phyloP scores from a whole-genome alignment of 805 yeast species.

The Sugiyamaella qingdaonensis region DNA sequence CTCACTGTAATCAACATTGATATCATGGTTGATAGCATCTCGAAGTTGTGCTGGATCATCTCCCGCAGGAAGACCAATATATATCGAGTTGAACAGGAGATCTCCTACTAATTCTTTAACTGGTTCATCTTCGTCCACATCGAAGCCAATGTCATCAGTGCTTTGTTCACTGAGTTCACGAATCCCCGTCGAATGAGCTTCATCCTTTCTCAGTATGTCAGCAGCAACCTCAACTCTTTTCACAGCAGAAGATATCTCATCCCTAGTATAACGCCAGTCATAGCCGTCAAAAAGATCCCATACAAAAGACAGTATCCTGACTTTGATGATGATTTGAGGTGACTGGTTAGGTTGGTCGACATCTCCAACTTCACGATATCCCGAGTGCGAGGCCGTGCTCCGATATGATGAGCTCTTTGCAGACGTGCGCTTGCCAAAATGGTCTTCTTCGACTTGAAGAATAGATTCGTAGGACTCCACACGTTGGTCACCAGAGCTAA shows the following conservation, averaged over 20 bases:
- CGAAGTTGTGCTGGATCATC: constrained; percentile 44
- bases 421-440: constrained; percentile 22
- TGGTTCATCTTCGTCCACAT: constrained; percentile 17
- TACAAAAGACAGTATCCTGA: constrained; percentile 12
- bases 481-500: constrained; percentile 21
- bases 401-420: background rate
- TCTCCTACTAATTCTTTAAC: constrained; percentile 47
- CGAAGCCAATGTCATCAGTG: constrained; percentile 15
- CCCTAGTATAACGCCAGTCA: constrained; percentile 81
- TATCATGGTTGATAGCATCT: constrained; percentile 49
- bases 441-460: constrained; percentile 24
- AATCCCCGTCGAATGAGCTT: background rate
- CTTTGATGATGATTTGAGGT: background rate
- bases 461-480: constrained; percentile 16
- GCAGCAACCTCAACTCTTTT: constrained; percentile 54
- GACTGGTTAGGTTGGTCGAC: background rate
- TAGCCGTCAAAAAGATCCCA: constrained; percentile 76
- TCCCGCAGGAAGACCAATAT: constrained; percentile 54
- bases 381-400: background rate
- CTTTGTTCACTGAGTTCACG: constrained; percentile 11
- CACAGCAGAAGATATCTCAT: constrained; percentile 60
- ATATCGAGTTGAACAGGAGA: constrained; percentile 73
- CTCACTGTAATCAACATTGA: constrained; percentile 37
- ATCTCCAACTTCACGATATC: background rate
- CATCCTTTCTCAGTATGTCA: constrained; percentile 28